A percentile compares a stretch with the other conserved stretches of the same genome.
phyloP scores from a whole-genome alignment of 257 asterid species.

The Vinca minor region DNA sequence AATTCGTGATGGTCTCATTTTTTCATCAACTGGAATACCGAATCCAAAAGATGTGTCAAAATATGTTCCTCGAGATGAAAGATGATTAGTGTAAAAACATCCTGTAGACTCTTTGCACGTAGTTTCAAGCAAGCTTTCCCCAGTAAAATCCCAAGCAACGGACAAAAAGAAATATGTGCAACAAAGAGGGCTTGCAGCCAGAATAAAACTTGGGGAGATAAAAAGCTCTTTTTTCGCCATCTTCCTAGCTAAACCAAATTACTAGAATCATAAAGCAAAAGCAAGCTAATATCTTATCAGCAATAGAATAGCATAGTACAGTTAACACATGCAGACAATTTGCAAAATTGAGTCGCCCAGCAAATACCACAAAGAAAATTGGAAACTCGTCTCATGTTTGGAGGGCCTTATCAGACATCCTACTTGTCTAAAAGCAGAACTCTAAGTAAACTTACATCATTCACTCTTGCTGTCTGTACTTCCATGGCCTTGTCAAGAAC shows the following conservation, averaged over 20 bases:
- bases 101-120: not conserved
- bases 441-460: conserved; percentile 57
- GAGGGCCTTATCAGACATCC: not conserved
- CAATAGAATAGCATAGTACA: not conserved
- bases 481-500: conserved; percentile 97
- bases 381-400: conserved; percentile 1
- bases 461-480: conserved; percentile 76
- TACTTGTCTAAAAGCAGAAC: not conserved
- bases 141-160: too few species aligned
- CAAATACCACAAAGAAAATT: not conserved
- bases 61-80: not conserved
- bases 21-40: not conserved
- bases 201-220: not conserved
- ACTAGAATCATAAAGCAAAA: not conserved
- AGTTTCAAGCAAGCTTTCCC: not conserved
- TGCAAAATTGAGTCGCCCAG: not conserved
- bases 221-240: not conserved
- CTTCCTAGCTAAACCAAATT: not conserved
- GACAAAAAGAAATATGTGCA: not conserved
- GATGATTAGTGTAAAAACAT: not conserved
- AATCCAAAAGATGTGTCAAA: not conserved
- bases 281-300: not conserved
- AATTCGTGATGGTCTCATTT: not conserved
- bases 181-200: not conserved
- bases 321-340: not conserved